Conservation (phyloP, 1,139 yeast genomes). For the Hyphopichia wangnamkhiaoensis region DNA sequence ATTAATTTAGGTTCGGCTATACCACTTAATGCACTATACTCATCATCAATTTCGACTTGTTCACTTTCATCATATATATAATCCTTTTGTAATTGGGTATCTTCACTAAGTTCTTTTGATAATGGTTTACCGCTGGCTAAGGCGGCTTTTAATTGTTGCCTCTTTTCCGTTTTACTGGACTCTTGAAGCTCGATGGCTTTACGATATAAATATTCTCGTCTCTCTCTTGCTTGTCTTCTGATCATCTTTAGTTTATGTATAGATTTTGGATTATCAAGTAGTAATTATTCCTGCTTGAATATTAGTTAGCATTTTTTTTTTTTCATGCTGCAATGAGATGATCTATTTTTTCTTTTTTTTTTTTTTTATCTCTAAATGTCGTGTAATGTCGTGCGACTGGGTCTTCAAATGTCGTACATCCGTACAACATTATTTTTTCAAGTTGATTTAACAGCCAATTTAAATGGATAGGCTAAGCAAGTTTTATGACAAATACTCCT, state of each 20-base stretch:
- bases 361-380: neutral
- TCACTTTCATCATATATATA: constrained; percentile 81
- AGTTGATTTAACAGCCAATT: too few relatives aligned
- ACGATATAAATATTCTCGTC: constrained; percentile 88
- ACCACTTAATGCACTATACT: constrained; percentile 85
- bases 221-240: constrained; percentile 91
- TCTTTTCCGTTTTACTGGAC: constrained; percentile 77
- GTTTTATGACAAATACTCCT: too few relatives aligned
- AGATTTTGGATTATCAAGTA: too few relatives aligned
- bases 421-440: too few relatives aligned
- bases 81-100: constrained; percentile 74
- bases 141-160: constrained; percentile 85
- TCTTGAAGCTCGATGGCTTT: constrained; percentile 91
- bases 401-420: constrained; percentile 1
- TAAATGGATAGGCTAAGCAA: too few relatives aligned
- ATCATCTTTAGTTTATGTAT: constrained; percentile 40
- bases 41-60: constrained; percentile 75
- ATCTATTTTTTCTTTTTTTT: neutral
- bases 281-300: too few relatives aligned
- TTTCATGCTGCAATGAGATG: constrained; percentile 2
- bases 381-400: neutral
- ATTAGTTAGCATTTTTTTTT: too few relatives aligned
- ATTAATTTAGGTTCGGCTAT: constrained; percentile 89
- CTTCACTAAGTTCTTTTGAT: constrained; percentile 89
- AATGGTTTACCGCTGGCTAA: constrained; percentile 89